Conservation (phyloP, 495 filamentous ascomycete genomes). For the Clavariopsis aquatica region DNA sequence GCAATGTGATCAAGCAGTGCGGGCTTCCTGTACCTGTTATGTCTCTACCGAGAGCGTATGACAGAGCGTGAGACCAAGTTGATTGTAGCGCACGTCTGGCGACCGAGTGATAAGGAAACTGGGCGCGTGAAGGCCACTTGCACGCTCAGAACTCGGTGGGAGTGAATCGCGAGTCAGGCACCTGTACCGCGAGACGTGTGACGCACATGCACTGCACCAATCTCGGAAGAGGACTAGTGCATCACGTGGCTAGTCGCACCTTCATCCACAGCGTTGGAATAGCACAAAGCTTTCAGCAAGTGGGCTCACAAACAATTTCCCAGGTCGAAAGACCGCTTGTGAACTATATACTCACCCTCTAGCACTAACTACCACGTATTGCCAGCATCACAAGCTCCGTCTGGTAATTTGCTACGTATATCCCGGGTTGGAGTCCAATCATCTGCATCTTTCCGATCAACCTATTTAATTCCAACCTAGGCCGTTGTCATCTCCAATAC, state of each 20-base stretch:
- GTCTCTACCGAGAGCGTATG: background rate
- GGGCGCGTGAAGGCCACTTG: background rate
- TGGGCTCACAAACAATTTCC: no score
- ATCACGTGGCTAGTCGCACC: slow-evolving; percentile 19
- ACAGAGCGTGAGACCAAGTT: background rate
- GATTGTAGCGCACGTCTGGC: background rate
- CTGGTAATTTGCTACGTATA: background rate
- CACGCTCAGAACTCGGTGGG: background rate
- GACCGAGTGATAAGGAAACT: background rate
- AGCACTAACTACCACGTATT: background rate
- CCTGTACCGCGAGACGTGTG: slow-evolving; percentile 30
- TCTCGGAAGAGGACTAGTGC: slow-evolving; percentile 11
- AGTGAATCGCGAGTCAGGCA: slow-evolving; percentile 30
- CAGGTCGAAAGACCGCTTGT: background rate
- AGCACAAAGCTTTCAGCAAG: no score
- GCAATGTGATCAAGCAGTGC: background rate
- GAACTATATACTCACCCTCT: slow-evolving; percentile 5
- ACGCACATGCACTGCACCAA: slow-evolving; percentile 19
- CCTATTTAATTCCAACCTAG: background rate
- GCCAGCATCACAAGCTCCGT: background rate
- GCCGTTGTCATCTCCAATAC: slow-evolving; percentile 14
- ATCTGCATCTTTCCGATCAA: slow-evolving; percentile 24
- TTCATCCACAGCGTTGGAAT: no score
- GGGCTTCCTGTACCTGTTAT: background rate
- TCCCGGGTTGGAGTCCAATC: background rate